Evolutionary conservation across 768 basidiomycete species (phyloP).

Genomic region (Leccinum fibrillosum): DNA sequence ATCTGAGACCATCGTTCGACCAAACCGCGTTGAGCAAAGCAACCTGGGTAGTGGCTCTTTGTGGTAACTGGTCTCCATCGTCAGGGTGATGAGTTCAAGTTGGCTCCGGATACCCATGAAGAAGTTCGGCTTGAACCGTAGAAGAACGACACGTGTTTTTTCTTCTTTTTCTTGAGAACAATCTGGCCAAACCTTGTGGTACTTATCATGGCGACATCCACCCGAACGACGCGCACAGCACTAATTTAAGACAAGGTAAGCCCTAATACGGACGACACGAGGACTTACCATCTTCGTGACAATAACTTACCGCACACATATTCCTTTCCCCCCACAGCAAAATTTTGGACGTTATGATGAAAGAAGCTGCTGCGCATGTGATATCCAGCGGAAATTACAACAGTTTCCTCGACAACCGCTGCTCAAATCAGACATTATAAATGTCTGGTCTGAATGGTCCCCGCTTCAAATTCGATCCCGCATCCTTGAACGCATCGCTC

Average conservation of each 20-base stretch:
- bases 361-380: neutral
- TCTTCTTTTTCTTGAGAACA: neutral
- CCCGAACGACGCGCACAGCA: neutral
- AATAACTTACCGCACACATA: neutral
- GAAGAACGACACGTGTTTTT: neutral
- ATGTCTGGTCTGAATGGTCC: neutral
- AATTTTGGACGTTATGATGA: neutral
- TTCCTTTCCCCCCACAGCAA: neutral
- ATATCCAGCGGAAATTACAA: neutral
- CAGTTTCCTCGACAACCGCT: neutral
- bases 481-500: neutral
- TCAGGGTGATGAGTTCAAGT: neutral
- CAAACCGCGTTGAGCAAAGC: conserved; percentile 25
- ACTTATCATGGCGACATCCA: no score
- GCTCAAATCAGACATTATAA: neutral
- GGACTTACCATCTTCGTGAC: neutral
- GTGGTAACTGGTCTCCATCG: conserved; percentile 24
- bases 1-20: conserved; percentile 35
- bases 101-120: neutral
- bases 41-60: neutral
- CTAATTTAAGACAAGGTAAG: neutral
- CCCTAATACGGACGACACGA: neutral
- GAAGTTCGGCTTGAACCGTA: neutral
- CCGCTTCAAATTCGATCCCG: neutral
- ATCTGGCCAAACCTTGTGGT: neutral